These are phyloP conservation scores for Chlamydomonas reinhardtii DNA, from an alignment of 163 green algal genomes.

Conservation along the genomic window DNA sequence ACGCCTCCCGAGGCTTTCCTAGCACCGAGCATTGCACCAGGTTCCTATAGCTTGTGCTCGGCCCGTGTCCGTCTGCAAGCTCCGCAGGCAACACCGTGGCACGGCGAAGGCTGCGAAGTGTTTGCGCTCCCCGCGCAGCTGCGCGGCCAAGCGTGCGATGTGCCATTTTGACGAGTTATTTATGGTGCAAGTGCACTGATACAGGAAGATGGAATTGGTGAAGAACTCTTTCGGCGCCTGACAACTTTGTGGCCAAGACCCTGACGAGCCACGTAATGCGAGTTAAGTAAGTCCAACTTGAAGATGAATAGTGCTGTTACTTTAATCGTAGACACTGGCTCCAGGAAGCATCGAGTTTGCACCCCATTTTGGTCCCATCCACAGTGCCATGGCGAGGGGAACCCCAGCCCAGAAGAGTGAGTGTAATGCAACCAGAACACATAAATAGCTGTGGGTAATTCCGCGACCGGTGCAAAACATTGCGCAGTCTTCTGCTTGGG, in stretches of 20 bases:
- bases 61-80: background rate
- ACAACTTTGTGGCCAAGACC: background rate
- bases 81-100: background rate
- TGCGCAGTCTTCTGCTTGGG: too few species aligned
- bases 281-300: background rate
- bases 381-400: too few species aligned
- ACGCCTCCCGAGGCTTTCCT: background rate
- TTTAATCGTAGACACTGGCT: too few species aligned
- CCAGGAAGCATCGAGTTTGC: too few species aligned
- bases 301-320: background rate
- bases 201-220: too few species aligned
- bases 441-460: too few species aligned
- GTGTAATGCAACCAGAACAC: too few species aligned
- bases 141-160: slow-evolving; percentile 18
- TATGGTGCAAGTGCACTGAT: background rate
- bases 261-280: background rate
- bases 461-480: too few species aligned
- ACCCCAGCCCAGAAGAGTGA: too few species aligned
- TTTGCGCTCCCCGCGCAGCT: background rate
- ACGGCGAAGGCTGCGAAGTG: background rate
- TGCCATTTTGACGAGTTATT: background rate
- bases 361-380: too few species aligned
- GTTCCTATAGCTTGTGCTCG: slow-evolving; percentile 2
- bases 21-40: slow-evolving; percentile 20
- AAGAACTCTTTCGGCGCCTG: background rate